Evolutionary conservation across 257 asterid species (phyloP).

Genomic region (Gynochthodes officinalis): DNA sequence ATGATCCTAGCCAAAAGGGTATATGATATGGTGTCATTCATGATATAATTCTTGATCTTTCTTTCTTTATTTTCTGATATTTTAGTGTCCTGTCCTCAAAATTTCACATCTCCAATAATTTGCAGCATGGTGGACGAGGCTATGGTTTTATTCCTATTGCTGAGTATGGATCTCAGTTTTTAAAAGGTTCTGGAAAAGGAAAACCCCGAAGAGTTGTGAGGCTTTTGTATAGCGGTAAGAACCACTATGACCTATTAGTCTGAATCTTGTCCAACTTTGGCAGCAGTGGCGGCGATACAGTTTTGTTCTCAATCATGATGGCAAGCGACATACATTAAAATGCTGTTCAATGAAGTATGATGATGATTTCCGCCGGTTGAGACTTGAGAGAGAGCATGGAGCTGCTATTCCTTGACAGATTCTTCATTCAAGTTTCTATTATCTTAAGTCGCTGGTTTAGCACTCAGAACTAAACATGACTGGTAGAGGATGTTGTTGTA

Average conservation of each 20-base stretch:
- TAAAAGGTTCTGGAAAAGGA: slow-evolving; percentile 31
- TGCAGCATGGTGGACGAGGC: slow-evolving; percentile 86
- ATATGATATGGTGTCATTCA: neutral
- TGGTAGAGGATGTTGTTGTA: neutral
- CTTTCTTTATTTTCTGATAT: neutral
- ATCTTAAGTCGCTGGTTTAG: neutral
- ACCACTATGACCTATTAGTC: slow-evolving; percentile 86
- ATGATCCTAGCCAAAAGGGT: neutral
- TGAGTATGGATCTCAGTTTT: slow-evolving; percentile 80
- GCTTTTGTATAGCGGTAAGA: slow-evolving; percentile 73
- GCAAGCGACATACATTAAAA: neutral
- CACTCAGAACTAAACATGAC: neutral
- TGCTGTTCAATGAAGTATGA: neutral
- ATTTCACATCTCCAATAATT: neutral
- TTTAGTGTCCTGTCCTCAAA: neutral
- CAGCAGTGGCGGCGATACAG: neutral
- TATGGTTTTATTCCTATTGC: slow-evolving; percentile 88
- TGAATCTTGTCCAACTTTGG: slow-evolving; percentile 20
- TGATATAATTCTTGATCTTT: neutral
- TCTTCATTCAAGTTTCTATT: neutral
- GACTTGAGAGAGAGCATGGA: neutral
- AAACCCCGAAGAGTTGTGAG: slow-evolving; percentile 62
- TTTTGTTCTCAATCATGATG: neutral
- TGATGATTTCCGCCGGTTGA: too few species aligned
- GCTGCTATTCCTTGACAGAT: neutral